phyloP scores from a whole-genome alignment of 2,329 filamentous ascomycete genomes.

The Hortaea werneckii region DNA sequence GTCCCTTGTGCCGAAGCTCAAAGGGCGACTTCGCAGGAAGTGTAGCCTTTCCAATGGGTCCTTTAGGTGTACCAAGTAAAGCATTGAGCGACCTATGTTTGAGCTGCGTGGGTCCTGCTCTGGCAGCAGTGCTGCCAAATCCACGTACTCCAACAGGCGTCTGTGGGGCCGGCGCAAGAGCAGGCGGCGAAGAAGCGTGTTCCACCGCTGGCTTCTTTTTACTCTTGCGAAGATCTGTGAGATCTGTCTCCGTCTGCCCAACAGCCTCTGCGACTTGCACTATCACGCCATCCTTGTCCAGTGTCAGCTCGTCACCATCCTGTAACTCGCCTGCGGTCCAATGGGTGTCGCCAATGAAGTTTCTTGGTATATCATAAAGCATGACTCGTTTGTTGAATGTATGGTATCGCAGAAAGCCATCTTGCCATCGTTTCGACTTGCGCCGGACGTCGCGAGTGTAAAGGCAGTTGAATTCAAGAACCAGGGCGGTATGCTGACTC shows the following conservation, averaged over 20 bases:
- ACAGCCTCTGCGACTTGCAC: slow-evolving; percentile 71
- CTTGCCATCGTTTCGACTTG: slow-evolving; percentile 89
- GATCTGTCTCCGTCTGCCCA: slow-evolving; percentile 65
- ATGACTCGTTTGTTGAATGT: slow-evolving; percentile 85
- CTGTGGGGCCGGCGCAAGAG: slow-evolving; percentile 7
- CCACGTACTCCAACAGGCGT: slow-evolving; percentile 4
- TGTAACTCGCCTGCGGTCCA: slow-evolving; percentile 61
- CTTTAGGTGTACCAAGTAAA: slow-evolving; percentile 54
- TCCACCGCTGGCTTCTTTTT: slow-evolving; percentile 38
- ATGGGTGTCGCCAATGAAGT: slow-evolving; percentile 76
- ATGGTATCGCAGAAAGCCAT: slow-evolving; percentile 79
- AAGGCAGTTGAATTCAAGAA: slow-evolving; percentile 74
- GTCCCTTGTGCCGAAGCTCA: slow-evolving; percentile 41
- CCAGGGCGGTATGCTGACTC: slow-evolving; percentile 58
- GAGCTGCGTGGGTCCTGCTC: slow-evolving; percentile 25
- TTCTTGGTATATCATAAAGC: slow-evolving; percentile 74
- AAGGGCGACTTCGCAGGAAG: slow-evolving; percentile 54
- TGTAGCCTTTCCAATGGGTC: slow-evolving; percentile 51
- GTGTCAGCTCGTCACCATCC: slow-evolving; percentile 70
- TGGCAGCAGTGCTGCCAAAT: not conserved
- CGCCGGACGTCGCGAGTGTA: slow-evolving; percentile 76
- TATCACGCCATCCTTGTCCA: slow-evolving; percentile 65
- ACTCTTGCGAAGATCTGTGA: slow-evolving; percentile 66
- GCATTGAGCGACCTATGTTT: slow-evolving; percentile 52
- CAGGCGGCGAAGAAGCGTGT: slow-evolving; percentile 12